Evolutionary conservation across 2,329 filamentous ascomycete genomes (phyloP), one percentile per base, ranked within the genome.

Genomic region (Pyrenophora teres): DNA sequence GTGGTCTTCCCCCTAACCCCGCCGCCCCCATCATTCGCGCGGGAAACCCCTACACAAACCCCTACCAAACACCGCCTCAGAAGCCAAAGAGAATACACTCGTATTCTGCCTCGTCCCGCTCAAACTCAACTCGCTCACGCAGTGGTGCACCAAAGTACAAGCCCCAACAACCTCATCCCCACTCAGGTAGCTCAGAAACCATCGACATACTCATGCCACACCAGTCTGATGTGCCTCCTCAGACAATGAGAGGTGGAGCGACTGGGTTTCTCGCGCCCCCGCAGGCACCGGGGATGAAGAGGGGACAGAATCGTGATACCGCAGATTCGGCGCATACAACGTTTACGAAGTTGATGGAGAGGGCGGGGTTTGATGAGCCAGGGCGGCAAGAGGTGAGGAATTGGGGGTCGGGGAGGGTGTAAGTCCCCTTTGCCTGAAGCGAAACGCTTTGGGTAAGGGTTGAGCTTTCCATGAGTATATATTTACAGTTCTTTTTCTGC

Each of bases 321-420:
- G 55, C 56, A 9, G 69, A 70, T 16, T 63, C 56, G 7, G 56
- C 45, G 1, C 62, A 69, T 23, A 75, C 75, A 3, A 77, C 75
- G 3, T 77, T 77, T 50, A 73, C 71, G 0, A 69, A 70, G 40
- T 57, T 77, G 40, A 77, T 77, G 74, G 74, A 75, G 61, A 61
- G 72, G 33, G 75, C 74, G 6, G 75, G 75, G 9, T 74, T 72
- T 63, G 68, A 73, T 40, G 63, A 71, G 46, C 57, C 69, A 10
- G 59, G 54, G 7, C 57, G 59, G 27, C 57, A 65, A 21, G 60
- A 67, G 30, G 66, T 72, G 1, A 62, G 69, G 54, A 59, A 66
- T 21, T 70, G 57, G 40, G 54, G 48, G 31, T 62, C 57, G 43
- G 60, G 63, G 8, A 46, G 46, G 10, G 31, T 35, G 21, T 55